Base-by-base conservation (phyloP, 768 basidiomycete species). In the Lactarius trivialis region DNA sequence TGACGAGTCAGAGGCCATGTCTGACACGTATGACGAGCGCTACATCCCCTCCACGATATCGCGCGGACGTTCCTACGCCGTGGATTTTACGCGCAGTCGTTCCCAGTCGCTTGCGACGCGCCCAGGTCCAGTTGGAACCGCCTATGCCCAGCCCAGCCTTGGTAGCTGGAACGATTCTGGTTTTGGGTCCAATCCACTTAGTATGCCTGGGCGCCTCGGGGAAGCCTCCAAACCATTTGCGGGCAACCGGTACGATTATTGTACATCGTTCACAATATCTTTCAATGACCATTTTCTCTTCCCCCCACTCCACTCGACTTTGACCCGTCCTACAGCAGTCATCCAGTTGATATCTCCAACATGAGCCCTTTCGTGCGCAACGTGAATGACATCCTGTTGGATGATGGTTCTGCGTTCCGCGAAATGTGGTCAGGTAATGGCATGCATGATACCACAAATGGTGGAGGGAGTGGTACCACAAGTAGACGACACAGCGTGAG, bases 341-440 rank as follows among this genome's bases (percentile, higher is more conserved):
- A 78, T 74, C 70, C 77, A 34, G 73, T 73, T 26, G 81, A 91
- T 73, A 73, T 82, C 45, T 88, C 89, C 33, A 93, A 92, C 71
- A 88, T 90, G 82, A 85, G 83, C 65, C 91, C 91, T 0, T 93
- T 93, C 71, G 82, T 89, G n/a, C 78, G 91, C 26, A 89, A 93
- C 71, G 87, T 93, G 19, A 84, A 83, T 7, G 84, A 88, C 73
- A 89, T 92, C 60, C 73, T 91, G 37, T 73, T 86, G 54, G 88
- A 91, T 68, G 89, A 91, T 60, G 84, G 82, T 4, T 81, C 85
- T 0, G 84, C 85, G 0, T 82, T 90, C 67, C 78, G 86, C 36
- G 87, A 90, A 65, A 77, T 91, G 4, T 91, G 89, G 89, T 79
- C 85, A 0, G 83, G 85, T n/a, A 82, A 81, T 78, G 76, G 84